These are phyloP conservation scores for Plenodomus biglobosus DNA, from an alignment of 2,329 filamentous ascomycete species.

Conservation along the genomic window DNA sequence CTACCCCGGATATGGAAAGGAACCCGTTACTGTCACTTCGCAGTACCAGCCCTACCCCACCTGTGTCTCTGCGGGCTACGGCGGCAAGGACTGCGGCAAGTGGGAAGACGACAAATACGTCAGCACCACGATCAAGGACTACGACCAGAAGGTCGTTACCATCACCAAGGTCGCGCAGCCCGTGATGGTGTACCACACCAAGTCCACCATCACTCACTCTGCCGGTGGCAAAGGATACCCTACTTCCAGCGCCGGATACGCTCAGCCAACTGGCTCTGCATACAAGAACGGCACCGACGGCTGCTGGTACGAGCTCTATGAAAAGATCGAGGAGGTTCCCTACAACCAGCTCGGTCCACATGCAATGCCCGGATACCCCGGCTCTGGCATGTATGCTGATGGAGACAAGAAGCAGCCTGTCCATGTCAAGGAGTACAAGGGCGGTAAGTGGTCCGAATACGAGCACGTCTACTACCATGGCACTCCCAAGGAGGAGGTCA, in stretches of 20 bases:
- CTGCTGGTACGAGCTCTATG: conserved; percentile 35
- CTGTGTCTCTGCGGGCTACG: conserved; percentile 25
- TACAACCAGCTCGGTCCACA: conserved; percentile 36
- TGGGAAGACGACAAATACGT: conserved; percentile 29
- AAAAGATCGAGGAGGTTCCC: conserved; percentile 29
- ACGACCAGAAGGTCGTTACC: conserved; percentile 26
- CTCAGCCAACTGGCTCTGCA: conserved; percentile 7
- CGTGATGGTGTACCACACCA: conserved; percentile 33
- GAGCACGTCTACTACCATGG: conserved; percentile 25
- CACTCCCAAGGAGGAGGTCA: conserved; percentile 27
- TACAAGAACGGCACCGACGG: conserved; percentile 20
- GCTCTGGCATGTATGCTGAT: conserved; percentile 31
- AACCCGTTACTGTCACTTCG: conserved; percentile 33
- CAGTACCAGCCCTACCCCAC: conserved; percentile 38
- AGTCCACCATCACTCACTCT: conserved; percentile 29
- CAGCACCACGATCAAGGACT: conserved; percentile 33
- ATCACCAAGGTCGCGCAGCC: conserved; percentile 31
- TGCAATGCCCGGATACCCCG: conserved; percentile 30
- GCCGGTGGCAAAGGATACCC: conserved; percentile 7
- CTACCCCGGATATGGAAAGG: conserved; percentile 28
- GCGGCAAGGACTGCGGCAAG: conserved; percentile 17
- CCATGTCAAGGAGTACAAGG: conserved; percentile 33
- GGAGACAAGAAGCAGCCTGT: conserved; percentile 29
- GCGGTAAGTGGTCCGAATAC: conserved; percentile 34
- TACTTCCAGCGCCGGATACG: conserved; percentile 16